Evolutionary conservation across 768 basidiomycete species (phyloP).

Genomic region (Lanmaoa rubissima): DNA sequence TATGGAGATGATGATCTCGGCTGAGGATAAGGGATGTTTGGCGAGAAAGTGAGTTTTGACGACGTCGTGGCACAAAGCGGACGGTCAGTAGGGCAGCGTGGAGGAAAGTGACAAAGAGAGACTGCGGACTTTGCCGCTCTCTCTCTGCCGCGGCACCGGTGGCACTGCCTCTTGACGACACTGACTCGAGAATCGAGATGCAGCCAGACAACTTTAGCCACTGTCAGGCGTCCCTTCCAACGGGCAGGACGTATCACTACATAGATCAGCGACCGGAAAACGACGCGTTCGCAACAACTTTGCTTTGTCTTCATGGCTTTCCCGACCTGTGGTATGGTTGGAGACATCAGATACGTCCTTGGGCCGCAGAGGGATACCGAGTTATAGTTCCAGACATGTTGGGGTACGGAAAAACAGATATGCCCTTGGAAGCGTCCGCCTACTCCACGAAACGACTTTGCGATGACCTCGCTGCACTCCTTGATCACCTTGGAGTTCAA

Average conservation of each 20-base stretch:
- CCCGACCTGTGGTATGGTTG: conserved; percentile 76
- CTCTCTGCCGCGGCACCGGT: conserved; percentile 27
- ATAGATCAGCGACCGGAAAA: conserved; percentile 60
- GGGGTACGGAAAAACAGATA: conserved; percentile 68
- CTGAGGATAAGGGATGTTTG: conserved; percentile 14
- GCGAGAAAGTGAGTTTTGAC: conserved; percentile 1
- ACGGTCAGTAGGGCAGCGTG: conserved; percentile 22
- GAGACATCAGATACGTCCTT: conserved; percentile 71
- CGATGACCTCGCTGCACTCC: conserved; percentile 61
- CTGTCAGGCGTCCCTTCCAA: conserved; percentile 47
- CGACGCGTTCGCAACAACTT: conserved; percentile 40
- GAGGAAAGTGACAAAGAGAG: conserved; percentile 29
- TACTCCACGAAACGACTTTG: conserved; percentile 62
- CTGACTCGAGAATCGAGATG: conserved; percentile 14
- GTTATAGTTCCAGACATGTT: conserved; percentile 51
- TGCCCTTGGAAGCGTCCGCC: conserved; percentile 49
- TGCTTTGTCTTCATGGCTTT: conserved; percentile 81
- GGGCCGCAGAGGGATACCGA: conserved; percentile 60
- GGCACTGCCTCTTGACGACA: conserved; percentile 15
- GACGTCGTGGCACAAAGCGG: conserved; percentile 9
- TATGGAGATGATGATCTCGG: conserved; percentile 9
- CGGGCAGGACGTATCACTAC: conserved; percentile 67
- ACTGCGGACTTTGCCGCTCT: conserved; percentile 29
- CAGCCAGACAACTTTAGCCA: conserved; percentile 34
- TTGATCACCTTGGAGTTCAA: conserved; percentile 52